Conservation (phyloP, 345 rosid genomes). For the Brassica juncea region DNA sequence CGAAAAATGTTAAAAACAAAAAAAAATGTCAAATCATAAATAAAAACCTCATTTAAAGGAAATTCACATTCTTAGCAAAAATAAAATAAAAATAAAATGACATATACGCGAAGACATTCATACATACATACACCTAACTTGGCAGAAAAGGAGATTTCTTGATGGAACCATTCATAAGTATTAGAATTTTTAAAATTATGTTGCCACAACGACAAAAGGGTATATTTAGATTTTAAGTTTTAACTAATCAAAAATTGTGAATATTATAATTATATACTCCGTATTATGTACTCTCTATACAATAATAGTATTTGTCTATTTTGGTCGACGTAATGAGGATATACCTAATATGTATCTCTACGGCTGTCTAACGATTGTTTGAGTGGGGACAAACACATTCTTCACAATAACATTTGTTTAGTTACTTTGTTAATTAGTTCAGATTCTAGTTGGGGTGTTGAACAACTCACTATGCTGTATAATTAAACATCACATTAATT, state of each 20-base stretch:
- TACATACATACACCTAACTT: constrained; percentile 34
- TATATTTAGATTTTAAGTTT: not conserved
- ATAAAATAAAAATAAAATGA: not conserved
- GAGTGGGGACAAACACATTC: constrained; percentile 44
- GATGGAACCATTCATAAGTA: constrained; percentile 23
- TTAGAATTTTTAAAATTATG: not conserved
- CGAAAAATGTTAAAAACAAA: no score
- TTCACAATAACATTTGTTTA: constrained; percentile 37
- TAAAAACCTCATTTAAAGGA: no score
- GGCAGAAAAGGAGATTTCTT: constrained; percentile 27
- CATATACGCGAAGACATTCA: constrained; percentile 24
- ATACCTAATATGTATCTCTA: constrained; percentile 12
- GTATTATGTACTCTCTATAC: constrained; percentile 1
- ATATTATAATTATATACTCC: not conserved
- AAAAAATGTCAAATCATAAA: no score
- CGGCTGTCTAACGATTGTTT: constrained; percentile 24
- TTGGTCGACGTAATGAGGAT: constrained; percentile 32
- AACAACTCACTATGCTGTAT: constrained; percentile 46
- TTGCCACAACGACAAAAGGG: constrained; percentile 28
- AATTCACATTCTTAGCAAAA: no score
- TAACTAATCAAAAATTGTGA: constrained; percentile 10
- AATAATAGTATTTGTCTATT: constrained; percentile 16
- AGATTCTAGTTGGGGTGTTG: constrained; percentile 37
- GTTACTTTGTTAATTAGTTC: constrained; percentile 14
- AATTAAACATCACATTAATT: constrained; percentile 4